Percentiles rank a stretch among this genome's conserved stretches.
Evolutionary conservation across 768 basidiomycete genomes (phyloP).

Genomic region (Psilocybe sp.): DNA sequence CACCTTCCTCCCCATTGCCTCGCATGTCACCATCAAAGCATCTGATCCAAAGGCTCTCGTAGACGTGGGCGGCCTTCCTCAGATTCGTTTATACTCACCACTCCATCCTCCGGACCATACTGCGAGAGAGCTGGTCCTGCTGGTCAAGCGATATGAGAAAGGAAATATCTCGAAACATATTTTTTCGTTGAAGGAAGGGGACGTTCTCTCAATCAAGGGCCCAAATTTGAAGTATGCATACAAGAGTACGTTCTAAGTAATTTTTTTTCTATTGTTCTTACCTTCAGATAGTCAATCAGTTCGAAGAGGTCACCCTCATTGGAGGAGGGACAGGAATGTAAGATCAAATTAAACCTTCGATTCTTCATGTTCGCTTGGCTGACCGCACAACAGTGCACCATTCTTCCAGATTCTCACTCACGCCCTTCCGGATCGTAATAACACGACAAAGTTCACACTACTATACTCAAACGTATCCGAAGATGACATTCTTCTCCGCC

Average conservation of each 20-base stretch:
- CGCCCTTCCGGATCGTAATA: constrained; percentile 60
- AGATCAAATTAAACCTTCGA: constrained; percentile 19
- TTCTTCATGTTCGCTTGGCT: neutral
- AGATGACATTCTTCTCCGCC: constrained; percentile 79
- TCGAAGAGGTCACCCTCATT: constrained; percentile 82
- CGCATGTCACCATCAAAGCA: constrained; percentile 73
- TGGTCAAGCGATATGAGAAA: constrained; percentile 82
- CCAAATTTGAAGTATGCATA: constrained; percentile 85
- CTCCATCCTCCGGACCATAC: constrained; percentile 65
- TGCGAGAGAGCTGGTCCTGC: constrained; percentile 70
- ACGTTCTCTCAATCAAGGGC: constrained; percentile 82
- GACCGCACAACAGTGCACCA: constrained; percentile 49
- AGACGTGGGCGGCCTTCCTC: constrained; percentile 78
- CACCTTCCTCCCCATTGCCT: constrained; percentile 73
- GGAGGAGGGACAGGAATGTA: constrained; percentile 93
- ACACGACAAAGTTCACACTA: constrained; percentile 90
- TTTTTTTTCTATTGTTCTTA: constrained; percentile 1
- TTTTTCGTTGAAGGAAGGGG: constrained; percentile 60
- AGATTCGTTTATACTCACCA: constrained; percentile 90
- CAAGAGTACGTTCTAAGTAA: constrained; percentile 48
- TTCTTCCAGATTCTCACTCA: constrained; percentile 75
- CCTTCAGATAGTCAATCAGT: constrained; percentile 59
- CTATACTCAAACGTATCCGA: constrained; percentile 90
- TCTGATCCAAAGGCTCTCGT: constrained; percentile 60
- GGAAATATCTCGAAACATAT: constrained; percentile 86